Conservation (phyloP, 148 eudicot species). For the Chenopodium formosanum region DNA sequence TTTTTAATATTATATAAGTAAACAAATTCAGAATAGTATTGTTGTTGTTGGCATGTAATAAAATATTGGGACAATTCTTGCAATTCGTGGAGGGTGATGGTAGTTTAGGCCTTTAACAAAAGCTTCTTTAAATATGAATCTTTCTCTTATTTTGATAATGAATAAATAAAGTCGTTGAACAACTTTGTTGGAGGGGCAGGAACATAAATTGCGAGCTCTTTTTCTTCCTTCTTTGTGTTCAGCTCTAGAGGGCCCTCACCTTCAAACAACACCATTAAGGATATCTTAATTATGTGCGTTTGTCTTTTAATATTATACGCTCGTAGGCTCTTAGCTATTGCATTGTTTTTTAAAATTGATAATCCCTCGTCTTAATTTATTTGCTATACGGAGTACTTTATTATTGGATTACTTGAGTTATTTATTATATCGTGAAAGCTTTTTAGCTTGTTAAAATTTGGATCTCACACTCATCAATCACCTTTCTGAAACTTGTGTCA, state of each 20-base stretch:
- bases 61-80: constrained; percentile 18
- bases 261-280: constrained; percentile 14
- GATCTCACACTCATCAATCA: too few species aligned
- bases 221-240: constrained; percentile 23
- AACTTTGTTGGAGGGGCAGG: constrained; percentile 37
- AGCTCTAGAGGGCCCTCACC: constrained; percentile 11
- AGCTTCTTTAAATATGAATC: constrained; percentile 42
- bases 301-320: too few species aligned
- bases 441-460: too few species aligned
- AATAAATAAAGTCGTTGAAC: constrained; percentile 33
- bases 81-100: constrained; percentile 17
- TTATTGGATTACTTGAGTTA: too few species aligned
- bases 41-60: background rate
- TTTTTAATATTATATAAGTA: too few species aligned
- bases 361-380: too few species aligned
- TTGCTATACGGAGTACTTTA: too few species aligned
- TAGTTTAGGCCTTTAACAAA: constrained; percentile 35
- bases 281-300: background rate
- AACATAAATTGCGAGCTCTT: constrained; percentile 17
- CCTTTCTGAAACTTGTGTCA: too few species aligned
- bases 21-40: background rate
- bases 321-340: too few species aligned
- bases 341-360: too few species aligned
- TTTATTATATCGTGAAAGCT: too few species aligned
- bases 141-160: constrained; percentile 50